These are phyloP conservation scores for Dichotomocladium elegans DNA, from an alignment of 371 early-diverging fungal species.

Conservation along the genomic window DNA sequence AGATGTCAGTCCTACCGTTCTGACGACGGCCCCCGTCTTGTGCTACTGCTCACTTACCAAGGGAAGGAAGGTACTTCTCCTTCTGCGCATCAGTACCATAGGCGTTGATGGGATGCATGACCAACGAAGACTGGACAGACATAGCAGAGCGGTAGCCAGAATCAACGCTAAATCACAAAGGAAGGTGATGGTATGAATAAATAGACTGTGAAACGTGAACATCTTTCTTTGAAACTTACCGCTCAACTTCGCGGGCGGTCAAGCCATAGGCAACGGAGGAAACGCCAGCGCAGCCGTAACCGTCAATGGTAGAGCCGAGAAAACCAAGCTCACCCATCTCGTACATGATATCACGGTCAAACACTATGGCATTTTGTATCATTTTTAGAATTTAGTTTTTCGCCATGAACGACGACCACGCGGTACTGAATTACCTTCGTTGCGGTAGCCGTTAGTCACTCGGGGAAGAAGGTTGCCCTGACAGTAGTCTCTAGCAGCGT, in stretches of 20 bases:
- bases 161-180: constrained; percentile 66
- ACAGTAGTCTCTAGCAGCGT: constrained; percentile 84
- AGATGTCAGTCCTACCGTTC: background rate
- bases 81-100: constrained; percentile 92
- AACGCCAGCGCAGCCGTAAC: constrained; percentile 95
- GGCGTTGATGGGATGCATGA: constrained; percentile 96
- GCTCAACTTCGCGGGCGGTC: constrained; percentile 94
- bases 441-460: constrained; percentile 79
- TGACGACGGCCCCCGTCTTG: too few species aligned
- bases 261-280: constrained; percentile 97
- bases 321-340: constrained; percentile 96
- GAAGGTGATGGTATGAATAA: too few species aligned
- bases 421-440: constrained; percentile 63
- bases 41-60: constrained; percentile 51
- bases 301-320: constrained; percentile 94
- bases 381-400: background rate
- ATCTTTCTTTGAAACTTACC: constrained; percentile 30
- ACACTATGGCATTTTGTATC: constrained; percentile 41
- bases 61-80: constrained; percentile 87
- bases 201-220: background rate
- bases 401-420: background rate
- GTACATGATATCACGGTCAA: constrained; percentile 86
- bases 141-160: constrained; percentile 97
- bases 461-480: constrained; percentile 88
- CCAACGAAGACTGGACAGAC: constrained; percentile 97